These are phyloP conservation scores for Ophioceras dolichostomum DNA, from an alignment of 2,329 filamentous ascomycete genomes.

Conservation along the genomic window DNA sequence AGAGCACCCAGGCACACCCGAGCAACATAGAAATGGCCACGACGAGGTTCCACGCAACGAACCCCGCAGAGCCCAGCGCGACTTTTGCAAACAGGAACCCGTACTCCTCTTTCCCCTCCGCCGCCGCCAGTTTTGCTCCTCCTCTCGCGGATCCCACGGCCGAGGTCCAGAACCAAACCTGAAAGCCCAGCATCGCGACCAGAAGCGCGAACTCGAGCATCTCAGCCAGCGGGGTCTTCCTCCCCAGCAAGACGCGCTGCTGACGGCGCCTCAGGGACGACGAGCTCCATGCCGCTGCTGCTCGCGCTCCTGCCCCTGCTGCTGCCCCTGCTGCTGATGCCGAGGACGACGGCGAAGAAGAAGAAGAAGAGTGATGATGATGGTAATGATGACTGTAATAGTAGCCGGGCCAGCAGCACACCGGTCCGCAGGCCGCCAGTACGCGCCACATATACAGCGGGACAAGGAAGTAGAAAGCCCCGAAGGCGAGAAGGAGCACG, in stretches of 20 bases:
- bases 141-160: neutral
- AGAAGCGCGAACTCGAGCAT: conserved; percentile 4
- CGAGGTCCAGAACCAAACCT: conserved; percentile 10
- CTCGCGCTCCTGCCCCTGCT: too few species aligned
- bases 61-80: conserved; percentile 4
- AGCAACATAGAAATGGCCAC: conserved; percentile 7
- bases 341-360: too few species aligned
- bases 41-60: conserved; percentile 9
- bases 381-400: too few species aligned
- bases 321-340: too few species aligned
- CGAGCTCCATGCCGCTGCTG: too few species aligned
- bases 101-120: conserved; percentile 5
- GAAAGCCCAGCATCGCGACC: conserved; percentile 6
- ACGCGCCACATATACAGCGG: conserved; percentile 10
- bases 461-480: conserved; percentile 7
- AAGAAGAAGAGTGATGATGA: too few species aligned
- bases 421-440: conserved; percentile 10
- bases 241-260: too few species aligned
- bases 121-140: neutral
- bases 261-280: too few species aligned
- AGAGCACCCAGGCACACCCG: conserved; percentile 3
- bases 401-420: too few species aligned
- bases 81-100: conserved; percentile 10
- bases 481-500: conserved; percentile 9
- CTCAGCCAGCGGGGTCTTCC: conserved; percentile 5